Conservation (phyloP, 192 early-diverging fungal species). For the Coemansia sp. region DNA sequence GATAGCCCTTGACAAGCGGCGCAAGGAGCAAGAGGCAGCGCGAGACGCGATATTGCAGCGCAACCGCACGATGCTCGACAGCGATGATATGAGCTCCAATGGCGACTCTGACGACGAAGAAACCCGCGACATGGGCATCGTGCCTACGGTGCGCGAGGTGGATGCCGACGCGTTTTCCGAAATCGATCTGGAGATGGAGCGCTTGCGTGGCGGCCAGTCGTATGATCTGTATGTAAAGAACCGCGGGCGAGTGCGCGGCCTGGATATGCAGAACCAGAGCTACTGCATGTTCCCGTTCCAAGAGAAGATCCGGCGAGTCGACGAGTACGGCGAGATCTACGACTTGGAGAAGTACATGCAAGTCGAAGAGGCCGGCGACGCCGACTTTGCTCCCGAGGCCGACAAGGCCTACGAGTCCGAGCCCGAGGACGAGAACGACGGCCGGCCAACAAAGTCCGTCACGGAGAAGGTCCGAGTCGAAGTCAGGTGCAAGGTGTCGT, state of each 20-base stretch:
- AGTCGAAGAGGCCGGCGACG: slow-evolving; percentile 42
- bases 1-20: slow-evolving; percentile 63
- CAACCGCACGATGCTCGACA: slow-evolving; percentile 75
- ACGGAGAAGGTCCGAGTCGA: slow-evolving; percentile 59
- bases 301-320: slow-evolving; percentile 81
- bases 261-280: slow-evolving; percentile 81
- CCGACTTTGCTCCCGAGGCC: slow-evolving; percentile 16
- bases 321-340: slow-evolving; percentile 92
- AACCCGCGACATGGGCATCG: slow-evolving; percentile 35
- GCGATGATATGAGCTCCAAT: slow-evolving; percentile 64
- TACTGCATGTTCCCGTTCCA: slow-evolving; percentile 87
- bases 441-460: slow-evolving; percentile 80
- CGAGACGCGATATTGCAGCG: slow-evolving; percentile 68
- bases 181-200: slow-evolving; percentile 57
- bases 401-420: slow-evolving; percentile 43
- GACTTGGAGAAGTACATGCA: slow-evolving; percentile 63
- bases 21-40: slow-evolving; percentile 73
- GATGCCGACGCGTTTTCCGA: slow-evolving; percentile 41
- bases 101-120: slow-evolving; percentile 40
- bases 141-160: slow-evolving; percentile 59
- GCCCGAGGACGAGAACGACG: slow-evolving; percentile 32
- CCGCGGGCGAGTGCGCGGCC: slow-evolving; percentile 66
- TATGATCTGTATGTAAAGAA: slow-evolving; percentile 90
- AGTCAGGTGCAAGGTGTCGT: slow-evolving; percentile 75
- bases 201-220: slow-evolving; percentile 56